Evolutionary conservation across 768 basidiomycete species (phyloP).

Genomic region (Suillus luteus): DNA sequence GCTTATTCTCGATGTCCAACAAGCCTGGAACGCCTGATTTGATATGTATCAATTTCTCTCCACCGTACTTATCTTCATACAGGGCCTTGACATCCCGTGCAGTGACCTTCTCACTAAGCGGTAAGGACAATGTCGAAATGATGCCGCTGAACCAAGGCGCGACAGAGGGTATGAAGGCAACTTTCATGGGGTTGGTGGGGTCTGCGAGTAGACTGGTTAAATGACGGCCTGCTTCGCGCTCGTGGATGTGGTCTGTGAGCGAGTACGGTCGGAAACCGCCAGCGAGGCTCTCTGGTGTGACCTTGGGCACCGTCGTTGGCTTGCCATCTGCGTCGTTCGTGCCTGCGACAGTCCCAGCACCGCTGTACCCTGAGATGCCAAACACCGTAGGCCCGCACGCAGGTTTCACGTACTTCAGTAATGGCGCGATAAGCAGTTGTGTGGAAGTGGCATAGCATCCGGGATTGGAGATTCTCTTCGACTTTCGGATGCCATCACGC

Average conservation of each 20-base stretch:
- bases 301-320: constrained; percentile 79
- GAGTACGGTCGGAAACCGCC: constrained; percentile 84
- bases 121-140: constrained; percentile 82
- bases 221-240: constrained; percentile 90
- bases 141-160: constrained; percentile 98
- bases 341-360: constrained; percentile 85
- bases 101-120: constrained; percentile 63
- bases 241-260: constrained; percentile 97
- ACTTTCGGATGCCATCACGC: constrained; percentile 61
- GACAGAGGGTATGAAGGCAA: constrained; percentile 88
- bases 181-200: constrained; percentile 41
- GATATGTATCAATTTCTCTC: constrained; percentile 72
- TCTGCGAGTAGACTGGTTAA: constrained; percentile 61
- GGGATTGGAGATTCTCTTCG: constrained; percentile 93
- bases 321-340: constrained; percentile 64
- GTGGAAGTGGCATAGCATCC: constrained; percentile 96
- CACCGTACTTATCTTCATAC: constrained; percentile 77
- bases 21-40: constrained; percentile 73
- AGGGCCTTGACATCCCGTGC: constrained; percentile 73
- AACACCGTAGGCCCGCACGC: constrained; percentile 80
- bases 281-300: constrained; percentile 70
- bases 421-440: constrained; percentile 89
- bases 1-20: constrained; percentile 74
- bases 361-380: constrained; percentile 92
- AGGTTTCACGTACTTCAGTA: constrained; percentile 67